Evolutionary conservation across 2,329 filamentous ascomycete species (phyloP).

Genomic region (Thielaviopsis euricoi): DNA sequence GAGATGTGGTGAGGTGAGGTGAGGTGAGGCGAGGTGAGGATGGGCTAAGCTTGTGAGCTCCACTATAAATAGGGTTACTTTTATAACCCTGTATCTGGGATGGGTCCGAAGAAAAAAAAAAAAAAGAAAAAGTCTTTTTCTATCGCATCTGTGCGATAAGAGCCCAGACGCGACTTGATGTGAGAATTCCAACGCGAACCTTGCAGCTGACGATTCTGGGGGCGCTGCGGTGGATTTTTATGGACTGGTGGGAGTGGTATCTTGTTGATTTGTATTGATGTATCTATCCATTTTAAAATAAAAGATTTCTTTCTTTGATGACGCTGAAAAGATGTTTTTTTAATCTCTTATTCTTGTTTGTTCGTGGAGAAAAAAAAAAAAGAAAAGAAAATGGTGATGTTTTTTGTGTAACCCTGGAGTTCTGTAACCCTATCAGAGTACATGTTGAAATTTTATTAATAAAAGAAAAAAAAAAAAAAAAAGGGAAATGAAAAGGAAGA

Average conservation of each 20-base stretch:
- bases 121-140: neutral
- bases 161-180: neutral
- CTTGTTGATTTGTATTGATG: neutral
- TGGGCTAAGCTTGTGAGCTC: neutral
- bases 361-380: too few species aligned
- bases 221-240: too few species aligned
- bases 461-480: neutral
- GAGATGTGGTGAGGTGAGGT: too few species aligned
- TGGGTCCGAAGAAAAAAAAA: neutral
- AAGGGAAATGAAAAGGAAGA: neutral
- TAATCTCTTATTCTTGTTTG: too few species aligned
- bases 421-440: neutral
- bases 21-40: neutral
- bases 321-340: neutral
- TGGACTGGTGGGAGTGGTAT: too few species aligned
- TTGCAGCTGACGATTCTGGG: too few species aligned
- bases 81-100: neutral
- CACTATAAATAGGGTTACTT: neutral
- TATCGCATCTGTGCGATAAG: neutral
- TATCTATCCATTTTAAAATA: neutral
- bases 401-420: neutral
- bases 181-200: neutral
- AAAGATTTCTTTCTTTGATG: neutral
- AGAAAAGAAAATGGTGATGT: neutral
- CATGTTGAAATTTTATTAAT: neutral